Base-by-base conservation (phyloP, 2,329 filamentous ascomycete genomes). In the Diaporthe aspalathi region DNA sequence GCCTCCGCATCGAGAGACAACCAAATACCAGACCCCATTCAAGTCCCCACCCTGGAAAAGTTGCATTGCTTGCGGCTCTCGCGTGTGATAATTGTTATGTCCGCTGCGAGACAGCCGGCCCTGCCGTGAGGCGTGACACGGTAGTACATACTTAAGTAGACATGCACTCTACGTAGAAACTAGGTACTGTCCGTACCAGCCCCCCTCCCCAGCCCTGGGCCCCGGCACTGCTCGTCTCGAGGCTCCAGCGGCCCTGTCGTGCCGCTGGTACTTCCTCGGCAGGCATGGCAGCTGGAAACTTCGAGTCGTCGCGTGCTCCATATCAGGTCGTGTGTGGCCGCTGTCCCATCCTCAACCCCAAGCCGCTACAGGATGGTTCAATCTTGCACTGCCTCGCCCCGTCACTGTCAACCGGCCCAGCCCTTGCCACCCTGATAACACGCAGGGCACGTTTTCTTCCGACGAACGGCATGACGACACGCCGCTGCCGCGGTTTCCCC, bases 401-500 rank as follows among this genome's bases (percentile, higher is more conserved):
- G 27, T 32, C 35, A 11, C n/a, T 22, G 22, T 52, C 47, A 20
- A 57, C 38, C 53, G 16, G 49, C 24, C 38, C 57, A 40, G 20
- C 66, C 67, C 45, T n/a, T 73, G 56, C 71, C 71, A n/a, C 68
- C 71, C 24, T 73, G 65, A 68, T 49, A 66, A 38, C 49, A 60
- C 24, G 22, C 49, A 12, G 27, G 5, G 32, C 32, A 9, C 11
- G 5, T 17, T 40, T 22, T 45, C 11, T 11, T 14, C 38, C 24
- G n/a, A 5, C 6, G 1, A 67, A 24, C 65, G 54, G 32, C 43
- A 47, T 49, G 54, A 27, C 66, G 54, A 35, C 43, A 47, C 56
- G 54, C 40, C 32, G 50, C 20, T 29, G 56, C 20, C 22, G 22
- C 52, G 22, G n/a, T 20, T 40, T 38, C 6, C n/a, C 29, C 11